phyloP scores from a whole-genome alignment of 305 asterid species.

The Caryopteris hybrid region DNA sequence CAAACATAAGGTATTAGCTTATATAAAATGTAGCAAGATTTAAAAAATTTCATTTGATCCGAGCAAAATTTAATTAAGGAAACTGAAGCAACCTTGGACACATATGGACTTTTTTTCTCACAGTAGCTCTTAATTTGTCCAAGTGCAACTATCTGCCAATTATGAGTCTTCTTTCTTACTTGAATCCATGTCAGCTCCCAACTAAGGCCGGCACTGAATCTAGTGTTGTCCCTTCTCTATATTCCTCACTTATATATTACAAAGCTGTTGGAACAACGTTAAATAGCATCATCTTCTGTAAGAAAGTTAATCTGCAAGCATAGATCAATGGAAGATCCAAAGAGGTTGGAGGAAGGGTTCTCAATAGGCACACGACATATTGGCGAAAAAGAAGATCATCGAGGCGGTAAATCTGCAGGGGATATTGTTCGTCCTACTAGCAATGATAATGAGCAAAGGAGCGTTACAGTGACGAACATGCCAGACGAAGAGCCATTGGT shows the following conservation, averaged over 20 bases:
- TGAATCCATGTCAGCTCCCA: slow-evolving; percentile 26
- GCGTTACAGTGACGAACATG: neutral
- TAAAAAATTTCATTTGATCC: neutral
- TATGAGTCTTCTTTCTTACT: neutral
- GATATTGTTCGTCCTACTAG: neutral
- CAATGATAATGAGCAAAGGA: slow-evolving; percentile 4
- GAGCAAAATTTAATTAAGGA: neutral
- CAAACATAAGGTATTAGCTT: slow-evolving; percentile 3
- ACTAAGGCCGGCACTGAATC: slow-evolving; percentile 43
- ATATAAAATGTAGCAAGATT: neutral
- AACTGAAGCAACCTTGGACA: neutral
- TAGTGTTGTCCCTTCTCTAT: slow-evolving; percentile 23
- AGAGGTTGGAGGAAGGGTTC: slow-evolving; percentile 77
- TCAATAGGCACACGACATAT: slow-evolving; percentile 1
- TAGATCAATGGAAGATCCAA: slow-evolving; percentile 49
- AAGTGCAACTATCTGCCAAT: slow-evolving; percentile 11
- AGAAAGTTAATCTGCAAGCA: neutral
- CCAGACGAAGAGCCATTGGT: slow-evolving; percentile 19
- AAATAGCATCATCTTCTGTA: neutral
- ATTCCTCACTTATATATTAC: slow-evolving; percentile 7
- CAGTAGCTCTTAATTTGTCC: slow-evolving; percentile 32
- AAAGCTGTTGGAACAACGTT: neutral
- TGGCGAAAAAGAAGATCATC: slow-evolving; percentile 11
- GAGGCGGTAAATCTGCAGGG: slow-evolving; percentile 1
- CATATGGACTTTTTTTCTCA: neutral